phyloP scores from a whole-genome alignment of 371 early-diverging fungal genomes.

The Mortierella sp. region DNA sequence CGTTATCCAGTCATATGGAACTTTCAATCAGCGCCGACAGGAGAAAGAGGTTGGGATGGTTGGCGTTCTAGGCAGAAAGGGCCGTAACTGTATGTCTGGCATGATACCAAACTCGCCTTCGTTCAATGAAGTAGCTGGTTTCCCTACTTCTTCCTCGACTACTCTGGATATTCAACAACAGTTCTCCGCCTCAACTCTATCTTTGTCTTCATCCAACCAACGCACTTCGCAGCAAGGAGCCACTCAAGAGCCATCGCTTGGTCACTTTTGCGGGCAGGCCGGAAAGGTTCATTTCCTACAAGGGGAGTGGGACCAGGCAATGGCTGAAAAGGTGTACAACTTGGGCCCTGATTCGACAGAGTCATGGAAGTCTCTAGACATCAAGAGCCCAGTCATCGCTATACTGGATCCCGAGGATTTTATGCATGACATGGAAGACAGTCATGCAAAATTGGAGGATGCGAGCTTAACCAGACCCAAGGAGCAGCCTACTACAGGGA shows the following conservation, averaged over 20 bases:
- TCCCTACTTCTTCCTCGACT: background rate
- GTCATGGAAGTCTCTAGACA: slow-evolving; percentile 47
- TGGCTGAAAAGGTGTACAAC: slow-evolving; percentile 55
- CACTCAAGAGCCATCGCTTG: slow-evolving; percentile 35
- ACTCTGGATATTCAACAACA: slow-evolving; percentile 13
- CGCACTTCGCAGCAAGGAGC: background rate
- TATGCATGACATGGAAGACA: slow-evolving; percentile 28
- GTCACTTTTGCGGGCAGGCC: slow-evolving; percentile 59
- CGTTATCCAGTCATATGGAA: slow-evolving; percentile 57
- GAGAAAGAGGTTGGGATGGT: slow-evolving; percentile 52
- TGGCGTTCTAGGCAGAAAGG: slow-evolving; percentile 55
- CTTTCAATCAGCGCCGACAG: slow-evolving; percentile 58
- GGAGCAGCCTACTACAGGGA: background rate
- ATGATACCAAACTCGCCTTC: slow-evolving; percentile 10
- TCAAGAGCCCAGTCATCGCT: slow-evolving; percentile 52
- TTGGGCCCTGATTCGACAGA: slow-evolving; percentile 56
- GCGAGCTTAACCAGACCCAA: background rate
- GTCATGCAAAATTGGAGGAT: background rate
- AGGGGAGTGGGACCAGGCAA: slow-evolving; percentile 58
- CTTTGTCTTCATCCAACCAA: slow-evolving; percentile 11
- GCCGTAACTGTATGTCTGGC: slow-evolving; percentile 35
- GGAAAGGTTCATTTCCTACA: slow-evolving; percentile 57
- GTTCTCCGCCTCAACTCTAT: slow-evolving; percentile 14
- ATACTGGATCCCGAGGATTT: slow-evolving; percentile 52
- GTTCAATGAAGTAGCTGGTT: slow-evolving; percentile 16